These are phyloP conservation scores for Xerophyta viscosa DNA, from an alignment of 106 monocot genomes.

Conservation along the genomic window DNA sequence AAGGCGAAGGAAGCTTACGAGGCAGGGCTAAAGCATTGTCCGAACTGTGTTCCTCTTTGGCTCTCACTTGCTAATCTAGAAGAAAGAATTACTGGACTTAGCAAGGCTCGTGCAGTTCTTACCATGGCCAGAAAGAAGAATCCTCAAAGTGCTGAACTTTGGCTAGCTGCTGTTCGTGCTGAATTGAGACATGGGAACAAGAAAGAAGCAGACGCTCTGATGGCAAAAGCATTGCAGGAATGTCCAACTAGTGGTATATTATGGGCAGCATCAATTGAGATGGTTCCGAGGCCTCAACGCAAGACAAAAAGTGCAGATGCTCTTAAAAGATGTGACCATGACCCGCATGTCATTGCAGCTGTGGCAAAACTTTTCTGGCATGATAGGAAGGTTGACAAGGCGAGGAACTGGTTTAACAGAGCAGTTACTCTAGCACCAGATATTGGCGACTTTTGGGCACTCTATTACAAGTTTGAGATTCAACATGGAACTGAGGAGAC, in stretches of 20 bases:
- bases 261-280: constrained; percentile 94
- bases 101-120: constrained; percentile 84
- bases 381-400: constrained; percentile 94
- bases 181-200: constrained; percentile 86
- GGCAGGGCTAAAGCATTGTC: constrained; percentile 64
- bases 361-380: constrained; percentile 92
- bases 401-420: constrained; percentile 84
- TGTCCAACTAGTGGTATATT: constrained; percentile 86
- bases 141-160: constrained; percentile 76
- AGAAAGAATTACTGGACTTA: constrained; percentile 69
- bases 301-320: constrained; percentile 85
- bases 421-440: constrained; percentile 91
- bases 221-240: constrained; percentile 96
- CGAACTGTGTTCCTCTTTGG: constrained; percentile 73
- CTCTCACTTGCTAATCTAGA: constrained; percentile 81
- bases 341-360: constrained; percentile 85
- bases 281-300: constrained; percentile 78
- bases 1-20: constrained; percentile 82
- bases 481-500: constrained; percentile 87
- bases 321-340: constrained; percentile 67
- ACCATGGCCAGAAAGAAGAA: constrained; percentile 84
- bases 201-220: constrained; percentile 73
- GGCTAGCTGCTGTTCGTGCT: constrained; percentile 86
- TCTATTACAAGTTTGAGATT: constrained; percentile 92
- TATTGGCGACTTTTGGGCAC: constrained; percentile 89